Percentiles rank a stretch among this genome's conserved stretches.
Conservation (phyloP, 495 filamentous ascomycete species). For the Hypomontagnella monticulosa region DNA sequence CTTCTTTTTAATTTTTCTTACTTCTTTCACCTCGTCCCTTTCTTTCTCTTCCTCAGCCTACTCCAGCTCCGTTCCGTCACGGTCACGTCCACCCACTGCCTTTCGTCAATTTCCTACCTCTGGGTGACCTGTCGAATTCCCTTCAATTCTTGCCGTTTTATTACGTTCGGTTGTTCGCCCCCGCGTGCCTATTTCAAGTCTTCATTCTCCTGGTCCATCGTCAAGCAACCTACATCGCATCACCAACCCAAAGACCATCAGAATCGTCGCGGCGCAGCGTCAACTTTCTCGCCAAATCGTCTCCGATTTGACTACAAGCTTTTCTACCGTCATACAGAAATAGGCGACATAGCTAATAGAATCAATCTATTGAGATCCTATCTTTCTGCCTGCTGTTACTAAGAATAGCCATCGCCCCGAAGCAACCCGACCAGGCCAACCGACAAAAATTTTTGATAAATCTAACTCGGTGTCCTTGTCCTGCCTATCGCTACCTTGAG, state of each 20-base stretch:
- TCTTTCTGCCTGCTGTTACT: constrained; percentile 19
- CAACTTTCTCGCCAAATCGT: constrained; percentile 7
- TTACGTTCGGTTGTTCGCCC: constrained; percentile 30
- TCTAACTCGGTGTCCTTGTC: constrained; percentile 19
- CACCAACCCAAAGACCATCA: constrained; percentile 13
- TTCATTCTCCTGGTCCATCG: constrained; percentile 12
- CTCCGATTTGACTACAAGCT: constrained; percentile 15
- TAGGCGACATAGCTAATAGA: constrained; percentile 13
- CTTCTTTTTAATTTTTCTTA: constrained; percentile 24
- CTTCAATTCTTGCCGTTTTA: constrained; percentile 53
- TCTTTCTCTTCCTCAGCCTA: constrained; percentile 45
- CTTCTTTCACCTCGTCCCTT: constrained; percentile 45
- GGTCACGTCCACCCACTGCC: constrained; percentile 48
- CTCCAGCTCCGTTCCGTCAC: constrained; percentile 48
- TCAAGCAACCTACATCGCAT: constrained; percentile 12
- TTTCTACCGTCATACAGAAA: constrained; percentile 4
- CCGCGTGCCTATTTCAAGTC: constrained; percentile 18
- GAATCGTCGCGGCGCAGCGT: constrained; percentile 22
- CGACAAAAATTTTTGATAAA: constrained; percentile 41
- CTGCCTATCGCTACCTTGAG: constrained; percentile 1
- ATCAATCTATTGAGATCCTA: constrained; percentile 12
- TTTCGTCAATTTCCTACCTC: constrained; percentile 48
- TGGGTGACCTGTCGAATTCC: constrained; percentile 50
- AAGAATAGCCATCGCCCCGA: constrained; percentile 4
- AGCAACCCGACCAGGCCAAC: constrained; percentile 9